Percentiles rank a stretch among this genome's conserved stretches.
These are phyloP conservation scores for Cryptosporidium viatorum DNA, from an alignment of 169 alveolate genomes.

Conservation along the genomic window DNA sequence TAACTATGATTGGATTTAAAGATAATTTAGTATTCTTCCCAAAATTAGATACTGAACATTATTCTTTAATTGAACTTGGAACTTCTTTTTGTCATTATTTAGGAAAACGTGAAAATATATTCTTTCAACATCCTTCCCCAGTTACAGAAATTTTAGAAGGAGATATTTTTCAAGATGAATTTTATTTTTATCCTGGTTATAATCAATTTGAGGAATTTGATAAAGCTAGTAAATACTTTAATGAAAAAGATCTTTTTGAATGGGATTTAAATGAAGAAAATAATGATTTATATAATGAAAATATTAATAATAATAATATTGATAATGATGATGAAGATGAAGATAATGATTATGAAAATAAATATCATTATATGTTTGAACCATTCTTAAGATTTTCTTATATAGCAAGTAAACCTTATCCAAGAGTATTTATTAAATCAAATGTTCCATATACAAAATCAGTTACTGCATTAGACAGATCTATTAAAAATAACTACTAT, in stretches of 20 bases:
- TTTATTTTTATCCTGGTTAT: not conserved
- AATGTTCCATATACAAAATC: conserved; percentile 45
- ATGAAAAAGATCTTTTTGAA: conserved; percentile 7
- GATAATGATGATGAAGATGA: not conserved
- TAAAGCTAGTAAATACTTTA: not conserved
- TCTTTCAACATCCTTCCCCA: conserved; percentile 60
- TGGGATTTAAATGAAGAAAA: not conserved
- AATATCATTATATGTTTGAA: not conserved
- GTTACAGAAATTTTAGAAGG: conserved; percentile 57
- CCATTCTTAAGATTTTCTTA: conserved; percentile 53
- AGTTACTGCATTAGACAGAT: conserved; percentile 26
- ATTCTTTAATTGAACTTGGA: conserved; percentile 46
- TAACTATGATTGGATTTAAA: not conserved
- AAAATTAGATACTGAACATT: conserved; percentile 15
- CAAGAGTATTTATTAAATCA: conserved; percentile 33
- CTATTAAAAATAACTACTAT: conserved; percentile 13
- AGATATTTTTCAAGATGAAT: not conserved
- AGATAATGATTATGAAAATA: not conserved
- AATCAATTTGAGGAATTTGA: not conserved
- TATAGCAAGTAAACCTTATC: conserved; percentile 38
- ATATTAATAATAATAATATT: not conserved
- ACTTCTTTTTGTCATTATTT: conserved; percentile 13
- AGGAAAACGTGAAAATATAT: conserved; percentile 4
- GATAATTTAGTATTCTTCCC: conserved; percentile 11
- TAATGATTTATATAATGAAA: not conserved